Evolutionary conservation across 2,329 filamentous ascomycete genomes (phyloP).

Genomic region (Neonectria neomacrospora): DNA sequence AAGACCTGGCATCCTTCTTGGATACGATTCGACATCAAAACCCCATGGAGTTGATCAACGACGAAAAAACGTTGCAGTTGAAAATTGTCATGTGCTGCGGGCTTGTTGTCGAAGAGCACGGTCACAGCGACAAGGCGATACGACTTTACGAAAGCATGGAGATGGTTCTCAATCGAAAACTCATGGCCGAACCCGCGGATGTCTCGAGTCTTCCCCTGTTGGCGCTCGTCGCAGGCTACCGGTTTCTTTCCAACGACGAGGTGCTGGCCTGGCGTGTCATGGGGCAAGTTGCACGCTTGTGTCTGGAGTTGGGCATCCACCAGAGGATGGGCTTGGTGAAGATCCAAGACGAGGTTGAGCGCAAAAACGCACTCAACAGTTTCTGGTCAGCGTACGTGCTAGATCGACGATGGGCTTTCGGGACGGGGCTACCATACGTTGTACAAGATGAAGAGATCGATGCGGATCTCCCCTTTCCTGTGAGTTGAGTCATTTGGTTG

Average conservation of each 20-base stretch:
- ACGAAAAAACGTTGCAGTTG: slow-evolving; percentile 72
- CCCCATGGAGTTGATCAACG: slow-evolving; percentile 54
- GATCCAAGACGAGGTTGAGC: slow-evolving; percentile 75
- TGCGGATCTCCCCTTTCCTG: slow-evolving; percentile 79
- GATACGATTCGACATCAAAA: slow-evolving; percentile 59
- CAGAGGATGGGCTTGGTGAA: slow-evolving; percentile 77
- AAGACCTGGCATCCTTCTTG: slow-evolving; percentile 76
- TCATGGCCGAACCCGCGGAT: slow-evolving; percentile 64
- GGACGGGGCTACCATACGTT: slow-evolving; percentile 87
- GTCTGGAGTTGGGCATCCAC: slow-evolving; percentile 85
- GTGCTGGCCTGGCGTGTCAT: slow-evolving; percentile 87
- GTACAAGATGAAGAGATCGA: slow-evolving; percentile 90
- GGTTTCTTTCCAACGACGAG: slow-evolving; percentile 89
- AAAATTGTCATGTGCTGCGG: slow-evolving; percentile 87
- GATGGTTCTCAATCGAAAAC: slow-evolving; percentile 72
- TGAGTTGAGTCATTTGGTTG: slow-evolving; percentile 54
- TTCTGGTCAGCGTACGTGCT: slow-evolving; percentile 91
- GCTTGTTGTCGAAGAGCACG: slow-evolving; percentile 80
- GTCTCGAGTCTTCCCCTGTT: slow-evolving; percentile 62
- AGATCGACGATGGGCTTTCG: slow-evolving; percentile 88
- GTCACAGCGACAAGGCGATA: slow-evolving; percentile 78
- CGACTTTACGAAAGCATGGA: slow-evolving; percentile 82
- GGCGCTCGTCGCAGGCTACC: slow-evolving; percentile 70
- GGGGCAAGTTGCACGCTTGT: slow-evolving; percentile 83
- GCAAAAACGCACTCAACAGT: slow-evolving; percentile 73